Base-by-base conservation (phyloP, 2,329 filamentous ascomycete species). In the Knufia petricola region DNA sequence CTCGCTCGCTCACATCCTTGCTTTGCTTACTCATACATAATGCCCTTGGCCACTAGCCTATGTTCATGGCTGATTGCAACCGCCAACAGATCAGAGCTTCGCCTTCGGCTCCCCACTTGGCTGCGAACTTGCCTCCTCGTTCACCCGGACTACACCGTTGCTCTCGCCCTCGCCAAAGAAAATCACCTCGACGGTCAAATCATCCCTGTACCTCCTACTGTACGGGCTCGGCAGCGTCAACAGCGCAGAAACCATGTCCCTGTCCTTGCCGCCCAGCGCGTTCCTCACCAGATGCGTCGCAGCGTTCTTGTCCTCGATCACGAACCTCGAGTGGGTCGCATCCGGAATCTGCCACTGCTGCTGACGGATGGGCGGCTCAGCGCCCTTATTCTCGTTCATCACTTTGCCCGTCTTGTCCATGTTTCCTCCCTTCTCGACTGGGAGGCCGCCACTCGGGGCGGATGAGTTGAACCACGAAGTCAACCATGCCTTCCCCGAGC, bases 201-300 rank as follows among this genome's bases (percentile, higher is more conserved):
- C 92, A 63, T 98, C 92, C 58, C 87, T 80, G 64, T 96, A 98
- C 61, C 92, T 76, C 61, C 92, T 78, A 24, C 87, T 94, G 62
- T 89, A 95, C 0, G 92, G 94, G 49, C 87, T 85, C 2, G 90
- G 89, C 19, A 98, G 74, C 1, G 92, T 96, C 58, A 98, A 74
- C 53, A 98, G 72, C 17, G 90, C 90, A 60, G 86, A 94, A 13
- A 98, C 78, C 75, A 95, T 92, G 68, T 98, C 94, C 60, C 82
- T 81, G 61, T 98, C 89, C 64, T 85, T 88, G 9, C 92, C 92
- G 48, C 92, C 92, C 24, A 98, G 79, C 0, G 92, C 92, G 62
- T 98, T 98, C 55, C 92, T 81, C 41, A 96, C 85, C 41, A 98
- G 77, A 69, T 98, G 92, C 1, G 92, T 98, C 0, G 92, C 92